These are phyloP conservation scores for Colletotrichum cordylinicola DNA, from an alignment of 2,329 filamentous ascomycete species.

Conservation along the genomic window DNA sequence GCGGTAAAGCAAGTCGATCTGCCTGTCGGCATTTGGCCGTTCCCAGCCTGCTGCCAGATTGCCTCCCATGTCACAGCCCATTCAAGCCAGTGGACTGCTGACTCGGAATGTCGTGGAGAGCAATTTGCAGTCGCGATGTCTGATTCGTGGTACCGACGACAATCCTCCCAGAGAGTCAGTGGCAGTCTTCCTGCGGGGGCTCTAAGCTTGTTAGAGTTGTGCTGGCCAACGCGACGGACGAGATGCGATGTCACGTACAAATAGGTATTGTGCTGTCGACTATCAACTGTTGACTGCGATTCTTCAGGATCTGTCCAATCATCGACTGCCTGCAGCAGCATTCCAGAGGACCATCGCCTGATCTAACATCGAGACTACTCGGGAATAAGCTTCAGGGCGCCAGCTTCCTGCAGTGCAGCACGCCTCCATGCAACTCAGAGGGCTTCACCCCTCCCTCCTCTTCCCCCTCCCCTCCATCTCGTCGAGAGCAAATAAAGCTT, in stretches of 20 bases:
- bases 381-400: slow-evolving; percentile 18
- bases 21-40: slow-evolving; percentile 24
- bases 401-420: slow-evolving; percentile 8
- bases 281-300: not conserved
- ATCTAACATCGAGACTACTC: not conserved
- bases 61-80: slow-evolving; percentile 14
- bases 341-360: not conserved
- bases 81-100: slow-evolving; percentile 1
- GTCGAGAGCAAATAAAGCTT: not conserved
- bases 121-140: slow-evolving; percentile 4
- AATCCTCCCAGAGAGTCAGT: slow-evolving; percentile 8
- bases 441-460: not conserved
- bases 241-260: not conserved
- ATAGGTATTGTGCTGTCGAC: not conserved
- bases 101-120: slow-evolving; percentile 15
- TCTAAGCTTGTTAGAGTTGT: not conserved
- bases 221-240: not conserved
- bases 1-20: slow-evolving; percentile 28
- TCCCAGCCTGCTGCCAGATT: slow-evolving; percentile 21
- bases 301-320: not conserved
- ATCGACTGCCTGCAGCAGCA: not conserved
- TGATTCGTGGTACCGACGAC: slow-evolving; percentile 2
- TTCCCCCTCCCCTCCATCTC: not conserved
- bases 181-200: not conserved
- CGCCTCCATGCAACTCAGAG: slow-evolving; percentile 4